These are phyloP conservation scores for Akebia trifoliata DNA, from an alignment of 164 flowering plant species.

Conservation along the genomic window DNA sequence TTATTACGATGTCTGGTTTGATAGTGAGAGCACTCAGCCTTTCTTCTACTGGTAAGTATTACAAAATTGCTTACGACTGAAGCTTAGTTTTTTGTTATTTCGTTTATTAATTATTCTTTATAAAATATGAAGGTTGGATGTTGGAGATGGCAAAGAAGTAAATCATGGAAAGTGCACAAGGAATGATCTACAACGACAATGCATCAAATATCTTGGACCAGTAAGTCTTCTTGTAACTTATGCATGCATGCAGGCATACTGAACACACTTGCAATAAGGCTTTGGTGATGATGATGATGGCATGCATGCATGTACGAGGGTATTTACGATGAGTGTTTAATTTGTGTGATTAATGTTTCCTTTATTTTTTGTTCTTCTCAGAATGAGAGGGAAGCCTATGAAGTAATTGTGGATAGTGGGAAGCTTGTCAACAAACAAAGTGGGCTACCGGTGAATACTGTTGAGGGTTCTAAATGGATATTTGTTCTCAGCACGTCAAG, in stretches of 20 bases:
- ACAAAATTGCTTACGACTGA: background rate
- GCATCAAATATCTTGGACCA: slow-evolving; percentile 72
- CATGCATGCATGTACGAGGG: too few relatives aligned
- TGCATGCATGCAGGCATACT: too few relatives aligned
- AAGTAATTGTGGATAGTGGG: slow-evolving; percentile 58
- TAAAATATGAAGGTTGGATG: slow-evolving; percentile 49
- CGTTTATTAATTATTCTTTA: background rate
- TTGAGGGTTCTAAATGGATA: slow-evolving; percentile 61
- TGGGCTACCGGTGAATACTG: slow-evolving; percentile 33
- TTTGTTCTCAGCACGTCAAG: slow-evolving; percentile 71
- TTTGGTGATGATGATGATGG: too few relatives aligned
- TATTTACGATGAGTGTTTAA: too few relatives aligned
- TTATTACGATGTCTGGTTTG: slow-evolving; percentile 53
- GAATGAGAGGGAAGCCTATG: slow-evolving; percentile 66
- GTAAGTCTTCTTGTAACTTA: slow-evolving; percentile 52
- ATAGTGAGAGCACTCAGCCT: slow-evolving; percentile 50
- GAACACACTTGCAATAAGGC: too few relatives aligned
- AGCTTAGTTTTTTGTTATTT: background rate
- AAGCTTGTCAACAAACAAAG: slow-evolving; percentile 54
- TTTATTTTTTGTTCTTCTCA: slow-evolving; percentile 19
- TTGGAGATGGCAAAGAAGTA: slow-evolving; percentile 70
- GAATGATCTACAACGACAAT: slow-evolving; percentile 44
- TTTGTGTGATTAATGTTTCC: background rate
- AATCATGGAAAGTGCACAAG: slow-evolving; percentile 48
- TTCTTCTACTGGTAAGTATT: slow-evolving; percentile 57